Evolutionary conservation across 352 stramenopile genomes (phyloP), one percentile per base, ranked within the genome.

Genomic region (Thalassiosira hispida): DNA sequence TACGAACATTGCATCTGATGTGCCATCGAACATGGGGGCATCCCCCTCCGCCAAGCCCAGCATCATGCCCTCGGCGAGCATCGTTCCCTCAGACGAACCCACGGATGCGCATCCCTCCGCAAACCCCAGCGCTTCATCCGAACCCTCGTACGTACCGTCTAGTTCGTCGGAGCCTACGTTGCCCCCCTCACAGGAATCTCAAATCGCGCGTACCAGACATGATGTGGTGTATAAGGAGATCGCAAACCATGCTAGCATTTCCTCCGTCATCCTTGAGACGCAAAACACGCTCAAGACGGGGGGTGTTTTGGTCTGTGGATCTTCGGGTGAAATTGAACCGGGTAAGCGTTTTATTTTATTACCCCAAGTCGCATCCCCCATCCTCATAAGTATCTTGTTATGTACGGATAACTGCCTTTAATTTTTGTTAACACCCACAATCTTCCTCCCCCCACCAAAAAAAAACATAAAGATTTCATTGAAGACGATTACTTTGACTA

Each of bases 401-500:
- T n/a, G n/a, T 18, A 33, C 25, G n/a, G 25, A 63, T 22, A 35
- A 42, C 33, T 42, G n/a, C n/a, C n/a, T n/a, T n/a, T n/a, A n/a
- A n/a, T n/a, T n/a, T n/a, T n/a, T n/a, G n/a, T n/a, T n/a, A n/a
- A n/a, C n/a, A n/a, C n/a, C n/a, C n/a, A n/a, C n/a, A 49, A 49
- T 49, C 6, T 14, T 18, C 42, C 42, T 14, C 16, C 6, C 16
- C 7, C 16, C 42, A 18, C 42, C 16, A 4, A 14, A 64, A 25
- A 8, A 49, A 5, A 42, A 5, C 11, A 11, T 42, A 42, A 42
- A 52, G 64, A 75, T 27, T 16, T 31, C 1, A 22, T 31, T 0
- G 52, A 77, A 33, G 74, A 82, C 38, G 66, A 82, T 31, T 77
- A 77, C 60, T 82, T 82, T 59, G 66, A 82, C 40, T 77, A 82